A percentile compares a stretch with the other conserved stretches of the same genome.
phyloP scores from a whole-genome alignment of 2,329 filamentous ascomycete genomes.

The Malbranchea cinnamomea region DNA sequence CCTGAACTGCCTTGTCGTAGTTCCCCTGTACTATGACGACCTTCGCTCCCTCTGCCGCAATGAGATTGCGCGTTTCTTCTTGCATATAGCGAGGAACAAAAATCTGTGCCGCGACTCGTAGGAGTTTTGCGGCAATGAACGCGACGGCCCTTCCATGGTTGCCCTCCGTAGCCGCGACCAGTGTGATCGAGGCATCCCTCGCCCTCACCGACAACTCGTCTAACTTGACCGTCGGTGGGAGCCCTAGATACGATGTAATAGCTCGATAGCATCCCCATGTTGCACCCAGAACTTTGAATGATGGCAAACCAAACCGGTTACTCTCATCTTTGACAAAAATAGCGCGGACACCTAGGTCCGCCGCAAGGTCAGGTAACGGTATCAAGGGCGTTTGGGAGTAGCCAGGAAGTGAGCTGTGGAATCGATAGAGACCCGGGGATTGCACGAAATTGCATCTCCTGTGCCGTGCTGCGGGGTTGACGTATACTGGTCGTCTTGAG shows the following conservation, averaged over 20 bases:
- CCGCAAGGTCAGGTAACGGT: constrained; percentile 38
- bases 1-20: constrained; percentile 49
- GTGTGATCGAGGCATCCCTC: constrained; percentile 19
- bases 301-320: constrained; percentile 50
- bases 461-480: no score
- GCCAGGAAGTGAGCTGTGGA: constrained; percentile 44
- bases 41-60: constrained; percentile 47
- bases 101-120: constrained; percentile 42
- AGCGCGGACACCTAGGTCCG: constrained; percentile 39
- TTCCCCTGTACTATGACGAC: constrained; percentile 41
- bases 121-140: constrained; percentile 46
- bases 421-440: constrained; percentile 20
- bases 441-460: not conserved
- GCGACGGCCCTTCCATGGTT: constrained; percentile 65
- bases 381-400: constrained; percentile 43
- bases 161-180: constrained; percentile 57
- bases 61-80: constrained; percentile 36
- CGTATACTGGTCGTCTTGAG: no score
- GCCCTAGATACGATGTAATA: constrained; percentile 30
- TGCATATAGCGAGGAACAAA: constrained; percentile 49
- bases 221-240: constrained; percentile 30
- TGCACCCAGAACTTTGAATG: constrained; percentile 70
- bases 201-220: constrained; percentile 27
- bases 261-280: constrained; percentile 56
- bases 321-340: constrained; percentile 60